Percentiles rank a stretch among this genome's conserved stretches.
phyloP scores from a whole-genome alignment of 2,329 filamentous ascomycete genomes.

The Neoarthrinium moseri region DNA sequence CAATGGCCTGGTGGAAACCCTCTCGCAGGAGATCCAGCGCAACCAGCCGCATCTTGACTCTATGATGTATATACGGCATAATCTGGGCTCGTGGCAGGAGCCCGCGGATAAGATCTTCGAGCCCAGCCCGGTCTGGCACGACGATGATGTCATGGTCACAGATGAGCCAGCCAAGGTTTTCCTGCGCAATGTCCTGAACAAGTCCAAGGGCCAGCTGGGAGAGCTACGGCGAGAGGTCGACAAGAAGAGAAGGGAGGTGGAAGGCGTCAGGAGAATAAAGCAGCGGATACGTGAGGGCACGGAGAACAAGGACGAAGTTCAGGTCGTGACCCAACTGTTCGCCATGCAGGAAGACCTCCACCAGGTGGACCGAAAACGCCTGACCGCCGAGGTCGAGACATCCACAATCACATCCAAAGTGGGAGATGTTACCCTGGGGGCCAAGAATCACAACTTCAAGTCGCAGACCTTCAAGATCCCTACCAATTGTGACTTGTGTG shows the following conservation, averaged over 20 bases:
- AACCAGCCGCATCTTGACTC: slow-evolving; percentile 90
- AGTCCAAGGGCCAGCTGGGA: slow-evolving; percentile 81
- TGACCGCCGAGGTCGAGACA: slow-evolving; percentile 90
- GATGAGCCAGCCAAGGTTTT: slow-evolving; percentile 89
- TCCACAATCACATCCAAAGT: slow-evolving; percentile 88
- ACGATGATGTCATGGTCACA: slow-evolving; percentile 81
- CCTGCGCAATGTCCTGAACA: slow-evolving; percentile 85
- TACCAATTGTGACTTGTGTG: slow-evolving; percentile 95
- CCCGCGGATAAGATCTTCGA: slow-evolving; percentile 85
- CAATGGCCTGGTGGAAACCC: slow-evolving; percentile 67
- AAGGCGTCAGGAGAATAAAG: slow-evolving; percentile 70
- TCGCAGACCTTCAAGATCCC: slow-evolving; percentile 99
- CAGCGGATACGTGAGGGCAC: slow-evolving; percentile 77
- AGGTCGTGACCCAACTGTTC: slow-evolving; percentile 81
- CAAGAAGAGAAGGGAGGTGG: slow-evolving; percentile 82
- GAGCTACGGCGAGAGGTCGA: slow-evolving; percentile 83
- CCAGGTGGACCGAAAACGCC: slow-evolving; percentile 75
- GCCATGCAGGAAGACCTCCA: slow-evolving; percentile 81
- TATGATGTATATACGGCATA: slow-evolving; percentile 97
- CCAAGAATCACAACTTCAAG: slow-evolving; percentile 96
- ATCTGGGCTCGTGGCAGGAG: slow-evolving; percentile 78
- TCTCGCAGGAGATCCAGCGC: slow-evolving; percentile 78
- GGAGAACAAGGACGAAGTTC: slow-evolving; percentile 86
- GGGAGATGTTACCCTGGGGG: slow-evolving; percentile 88
- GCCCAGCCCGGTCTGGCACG: slow-evolving; percentile 94